Percentiles rank a stretch among this genome's conserved stretches.
Evolutionary conservation across 23 red algal genomes (phyloP).

Genomic region (Gracilariopsis chorda): DNA sequence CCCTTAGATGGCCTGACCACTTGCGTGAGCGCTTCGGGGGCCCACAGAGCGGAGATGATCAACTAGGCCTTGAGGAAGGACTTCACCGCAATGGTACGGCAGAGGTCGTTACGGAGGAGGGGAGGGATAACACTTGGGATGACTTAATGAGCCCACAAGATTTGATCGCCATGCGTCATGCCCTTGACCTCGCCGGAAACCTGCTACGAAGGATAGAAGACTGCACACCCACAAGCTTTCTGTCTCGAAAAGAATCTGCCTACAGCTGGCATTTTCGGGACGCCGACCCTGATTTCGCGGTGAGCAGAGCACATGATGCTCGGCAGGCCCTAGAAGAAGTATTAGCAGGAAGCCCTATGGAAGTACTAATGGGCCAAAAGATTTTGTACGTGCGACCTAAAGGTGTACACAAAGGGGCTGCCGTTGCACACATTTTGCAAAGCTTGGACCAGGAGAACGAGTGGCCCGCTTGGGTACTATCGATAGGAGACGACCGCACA

Average conservation of each 20-base stretch:
- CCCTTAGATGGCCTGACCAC: constrained; percentile 82
- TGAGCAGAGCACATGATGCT: constrained; percentile 79
- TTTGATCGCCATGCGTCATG: constrained; percentile 50
- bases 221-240: constrained; percentile 83
- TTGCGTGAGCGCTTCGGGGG: constrained; percentile 47
- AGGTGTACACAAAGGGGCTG: constrained; percentile 90
- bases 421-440: constrained; percentile 51
- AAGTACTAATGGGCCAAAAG: constrained; percentile 87
- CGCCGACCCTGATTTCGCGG: constrained; percentile 88
- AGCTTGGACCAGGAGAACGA: constrained; percentile 4
- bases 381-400: constrained; percentile 87
- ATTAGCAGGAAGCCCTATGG: constrained; percentile 75
- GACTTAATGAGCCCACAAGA: constrained; percentile 52
- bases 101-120: not conserved
- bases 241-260: constrained; percentile 77
- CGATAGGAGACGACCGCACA: constrained; percentile 86
- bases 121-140: constrained; percentile 36
- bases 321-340: constrained; percentile 87
- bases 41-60: not conserved
- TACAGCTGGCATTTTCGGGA: constrained; percentile 89
- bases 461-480: constrained; percentile 67
- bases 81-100: not conserved
- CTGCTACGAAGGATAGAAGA: constrained; percentile 86
- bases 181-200: constrained; percentile 52
- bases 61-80: not conserved